Percentiles rank a stretch among this genome's conserved stretches.
These are phyloP conservation scores for Cercospora janseana DNA, from an alignment of 2,329 filamentous ascomycete genomes.

Conservation along the genomic window DNA sequence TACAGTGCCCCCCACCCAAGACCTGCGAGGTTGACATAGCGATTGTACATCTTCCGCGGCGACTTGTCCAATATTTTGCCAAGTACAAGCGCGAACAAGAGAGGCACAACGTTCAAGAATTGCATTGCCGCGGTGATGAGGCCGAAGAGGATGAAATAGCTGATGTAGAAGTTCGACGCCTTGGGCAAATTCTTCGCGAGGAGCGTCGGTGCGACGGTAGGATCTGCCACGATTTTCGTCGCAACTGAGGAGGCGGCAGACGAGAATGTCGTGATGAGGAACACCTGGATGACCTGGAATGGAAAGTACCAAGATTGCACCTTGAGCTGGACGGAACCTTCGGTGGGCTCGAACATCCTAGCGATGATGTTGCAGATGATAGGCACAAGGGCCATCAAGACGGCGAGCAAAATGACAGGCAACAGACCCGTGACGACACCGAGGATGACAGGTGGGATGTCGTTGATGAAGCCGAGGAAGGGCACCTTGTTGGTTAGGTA, in stretches of 20 bases:
- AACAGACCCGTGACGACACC: constrained; percentile 50
- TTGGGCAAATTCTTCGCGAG: constrained; percentile 38
- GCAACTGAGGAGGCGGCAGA: constrained; percentile 36
- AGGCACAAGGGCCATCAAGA: constrained; percentile 47
- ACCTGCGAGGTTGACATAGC: constrained; percentile 42
- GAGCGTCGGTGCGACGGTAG: constrained; percentile 30
- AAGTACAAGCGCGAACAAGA: constrained; percentile 34
- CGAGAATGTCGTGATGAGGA: constrained; percentile 39
- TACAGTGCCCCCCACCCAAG: constrained; percentile 47
- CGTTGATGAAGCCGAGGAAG: constrained; percentile 45
- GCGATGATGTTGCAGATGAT: constrained; percentile 40
- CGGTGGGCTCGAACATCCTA: constrained; percentile 35
- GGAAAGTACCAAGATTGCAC: constrained; percentile 40
- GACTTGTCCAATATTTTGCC: constrained; percentile 40
- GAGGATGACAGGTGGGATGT: constrained; percentile 42
- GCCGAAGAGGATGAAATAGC: constrained; percentile 40
- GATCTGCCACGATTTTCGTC: constrained; percentile 35
- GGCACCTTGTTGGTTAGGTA: constrained; percentile 40
- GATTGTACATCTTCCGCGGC: constrained; percentile 46
- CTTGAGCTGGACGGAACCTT: constrained; percentile 42
- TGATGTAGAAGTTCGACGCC: constrained; percentile 41
- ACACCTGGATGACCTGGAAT: constrained; percentile 43
- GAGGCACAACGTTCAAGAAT: constrained; percentile 32
- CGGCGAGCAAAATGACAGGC: constrained; percentile 40
- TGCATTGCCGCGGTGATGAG: constrained; percentile 30